phyloP scores from a whole-genome alignment of 129 eudicot species.

The Chrysanthemum seticuspe region DNA sequence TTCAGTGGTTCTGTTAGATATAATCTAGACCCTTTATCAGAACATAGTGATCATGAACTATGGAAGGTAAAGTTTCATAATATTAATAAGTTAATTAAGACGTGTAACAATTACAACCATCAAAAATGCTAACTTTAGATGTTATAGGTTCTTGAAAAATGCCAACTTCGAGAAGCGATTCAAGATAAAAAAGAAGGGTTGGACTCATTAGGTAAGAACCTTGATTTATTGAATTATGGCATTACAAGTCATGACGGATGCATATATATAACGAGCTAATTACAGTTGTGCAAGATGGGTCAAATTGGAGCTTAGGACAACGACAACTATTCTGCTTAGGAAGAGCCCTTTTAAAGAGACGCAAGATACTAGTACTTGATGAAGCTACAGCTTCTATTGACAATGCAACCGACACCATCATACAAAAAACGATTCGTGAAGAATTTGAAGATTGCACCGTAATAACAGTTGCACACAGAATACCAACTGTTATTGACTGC shows the following conservation, averaged over 20 bases:
- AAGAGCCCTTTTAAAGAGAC: conserved; percentile 59
- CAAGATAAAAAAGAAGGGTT: conserved; percentile 52
- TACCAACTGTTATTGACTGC: conserved; percentile 74
- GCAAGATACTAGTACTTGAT: conserved; percentile 65
- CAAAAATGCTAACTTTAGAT: conserved; percentile 4
- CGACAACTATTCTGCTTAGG: conserved; percentile 72
- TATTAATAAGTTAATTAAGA: neutral
- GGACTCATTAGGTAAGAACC: conserved; percentile 50
- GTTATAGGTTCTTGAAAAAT: conserved; percentile 61
- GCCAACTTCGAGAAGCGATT: conserved; percentile 63
- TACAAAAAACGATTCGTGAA: conserved; percentile 51
- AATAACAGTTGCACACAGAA: conserved; percentile 76
- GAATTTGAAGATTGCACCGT: conserved; percentile 61
- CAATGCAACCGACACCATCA: conserved; percentile 60
- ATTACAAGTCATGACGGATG: neutral
- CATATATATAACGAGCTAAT: neutral
- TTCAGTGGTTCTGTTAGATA: conserved; percentile 59
- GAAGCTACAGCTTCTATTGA: conserved; percentile 85
- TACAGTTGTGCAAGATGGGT: conserved; percentile 66
- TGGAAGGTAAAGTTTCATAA: conserved; percentile 50
- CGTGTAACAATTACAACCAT: neutral
- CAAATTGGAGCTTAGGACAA: conserved; percentile 81
- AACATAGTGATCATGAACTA: conserved; percentile 56
- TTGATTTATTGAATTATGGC: neutral
- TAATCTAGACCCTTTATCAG: conserved; percentile 59